Evolutionary conservation across 2,329 filamentous ascomycete species (phyloP).

Genomic region (Colletotrichum sp.): DNA sequence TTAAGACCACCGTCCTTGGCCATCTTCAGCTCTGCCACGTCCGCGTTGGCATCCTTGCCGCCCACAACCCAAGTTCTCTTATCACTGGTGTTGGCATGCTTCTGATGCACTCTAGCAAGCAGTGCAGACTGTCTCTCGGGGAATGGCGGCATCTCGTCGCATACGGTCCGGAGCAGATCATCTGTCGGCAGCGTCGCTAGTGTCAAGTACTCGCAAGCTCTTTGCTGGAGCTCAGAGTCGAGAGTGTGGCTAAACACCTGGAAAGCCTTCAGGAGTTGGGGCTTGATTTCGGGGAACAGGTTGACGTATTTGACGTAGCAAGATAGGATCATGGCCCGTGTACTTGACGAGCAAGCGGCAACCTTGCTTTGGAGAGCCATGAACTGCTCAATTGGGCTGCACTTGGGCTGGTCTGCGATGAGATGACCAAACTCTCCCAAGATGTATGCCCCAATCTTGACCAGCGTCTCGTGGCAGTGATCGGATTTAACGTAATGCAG

Average conservation of each 20-base stretch:
- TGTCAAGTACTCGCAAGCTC: conserved; percentile 92
- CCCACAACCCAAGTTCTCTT: conserved; percentile 98
- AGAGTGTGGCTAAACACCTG: conserved; percentile 91
- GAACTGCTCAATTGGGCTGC: conserved; percentile 97
- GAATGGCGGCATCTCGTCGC: conserved; percentile 98
- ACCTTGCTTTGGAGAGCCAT: conserved; percentile 91
- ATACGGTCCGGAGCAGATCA: conserved; percentile 89
- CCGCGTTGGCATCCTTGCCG: conserved; percentile 89
- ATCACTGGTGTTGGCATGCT: conserved; percentile 90
- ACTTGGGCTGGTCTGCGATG: conserved; percentile 89
- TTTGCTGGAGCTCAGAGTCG: conserved; percentile 93
- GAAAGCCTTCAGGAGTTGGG: conserved; percentile 90
- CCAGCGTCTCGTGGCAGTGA: conserved; percentile 93
- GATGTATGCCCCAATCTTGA: conserved; percentile 97
- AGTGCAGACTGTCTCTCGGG: conserved; percentile 92
- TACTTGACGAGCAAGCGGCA: conserved; percentile 84
- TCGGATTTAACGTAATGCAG: conserved; percentile 91
- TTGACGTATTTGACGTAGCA: conserved; percentile 99
- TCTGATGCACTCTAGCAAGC: conserved; percentile 90
- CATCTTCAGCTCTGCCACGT: conserved; percentile 79
- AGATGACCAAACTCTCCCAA: conserved; percentile 97
- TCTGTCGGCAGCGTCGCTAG: conserved; percentile 87
- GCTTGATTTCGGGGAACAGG: conserved; percentile 97
- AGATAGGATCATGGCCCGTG: conserved; percentile 91
- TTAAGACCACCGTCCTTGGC: conserved; percentile 83